These are phyloP conservation scores for Cytospora piceae DNA, from an alignment of 2,329 filamentous ascomycete genomes.

Conservation along the genomic window DNA sequence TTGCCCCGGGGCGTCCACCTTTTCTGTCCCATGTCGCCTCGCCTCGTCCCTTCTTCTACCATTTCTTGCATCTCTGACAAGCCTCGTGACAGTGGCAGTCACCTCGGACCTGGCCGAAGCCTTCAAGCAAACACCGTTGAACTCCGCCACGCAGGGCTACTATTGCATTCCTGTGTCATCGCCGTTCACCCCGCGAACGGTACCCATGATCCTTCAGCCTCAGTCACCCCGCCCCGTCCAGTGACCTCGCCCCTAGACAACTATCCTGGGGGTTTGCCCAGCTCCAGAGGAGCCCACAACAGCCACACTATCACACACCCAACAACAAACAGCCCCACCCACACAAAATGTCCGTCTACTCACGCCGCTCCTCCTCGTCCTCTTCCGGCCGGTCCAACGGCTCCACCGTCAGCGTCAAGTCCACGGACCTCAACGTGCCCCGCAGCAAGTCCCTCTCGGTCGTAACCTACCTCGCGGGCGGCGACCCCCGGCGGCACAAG, in stretches of 20 bases:
- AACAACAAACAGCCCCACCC: slow-evolving; percentile 3
- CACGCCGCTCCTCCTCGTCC: slow-evolving; percentile 28
- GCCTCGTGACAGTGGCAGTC: not conserved
- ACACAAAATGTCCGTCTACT: slow-evolving; percentile 27
- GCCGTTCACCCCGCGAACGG: slow-evolving; percentile 1
- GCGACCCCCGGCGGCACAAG: slow-evolving; percentile 30
- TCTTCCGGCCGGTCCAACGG: slow-evolving; percentile 23
- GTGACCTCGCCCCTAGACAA: slow-evolving; percentile 1
- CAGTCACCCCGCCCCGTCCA: not conserved
- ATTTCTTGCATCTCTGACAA: slow-evolving; percentile 1
- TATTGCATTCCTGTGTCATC: slow-evolving; percentile 14
- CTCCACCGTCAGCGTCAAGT: slow-evolving; percentile 25
- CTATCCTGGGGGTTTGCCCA: not conserved
- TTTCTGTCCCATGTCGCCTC: slow-evolving; percentile 24
- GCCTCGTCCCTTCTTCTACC: slow-evolving; percentile 12
- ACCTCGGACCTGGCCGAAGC: slow-evolving; percentile 4
- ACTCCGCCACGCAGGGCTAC: slow-evolving; percentile 6
- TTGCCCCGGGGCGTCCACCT: slow-evolving; percentile 11
- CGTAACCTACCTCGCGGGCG: slow-evolving; percentile 30
- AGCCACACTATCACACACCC: slow-evolving; percentile 5
- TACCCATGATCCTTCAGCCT: not conserved
- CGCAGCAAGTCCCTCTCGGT: slow-evolving; percentile 21
- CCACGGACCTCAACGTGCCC: slow-evolving; percentile 21
- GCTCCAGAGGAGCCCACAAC: not conserved
- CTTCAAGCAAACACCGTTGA: slow-evolving; percentile 10